These are phyloP conservation scores for Phaseolus coccineus DNA, from an alignment of 331 rosid species.

Conservation along the genomic window DNA sequence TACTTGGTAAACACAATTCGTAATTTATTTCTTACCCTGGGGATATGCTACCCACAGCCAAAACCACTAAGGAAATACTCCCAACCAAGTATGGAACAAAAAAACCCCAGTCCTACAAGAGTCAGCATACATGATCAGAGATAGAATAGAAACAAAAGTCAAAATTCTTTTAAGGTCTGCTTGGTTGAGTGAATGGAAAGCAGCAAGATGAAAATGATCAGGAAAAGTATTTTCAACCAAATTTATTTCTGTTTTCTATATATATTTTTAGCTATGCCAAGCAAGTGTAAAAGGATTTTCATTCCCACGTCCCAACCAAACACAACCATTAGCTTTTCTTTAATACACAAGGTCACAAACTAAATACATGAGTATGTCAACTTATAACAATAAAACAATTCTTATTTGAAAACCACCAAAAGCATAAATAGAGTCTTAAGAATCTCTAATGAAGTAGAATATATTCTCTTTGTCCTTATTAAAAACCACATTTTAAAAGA, in stretches of 20 bases:
- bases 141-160: background rate
- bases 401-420: constrained; percentile 5
- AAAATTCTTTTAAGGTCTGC: background rate
- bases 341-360: background rate
- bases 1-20: constrained; percentile 32
- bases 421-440: background rate
- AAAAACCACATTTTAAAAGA: too few species aligned
- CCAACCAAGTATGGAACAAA: constrained; percentile 92
- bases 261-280: background rate
- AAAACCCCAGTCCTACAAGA: constrained; percentile 92
- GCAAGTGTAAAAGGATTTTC: background rate
- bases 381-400: background rate
- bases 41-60: constrained; percentile 92
- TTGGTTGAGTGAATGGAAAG: background rate
- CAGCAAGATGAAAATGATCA: constrained; percentile 2
- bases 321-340: constrained; percentile 3
- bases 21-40: constrained; percentile 69
- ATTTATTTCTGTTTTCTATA: constrained; percentile 7
- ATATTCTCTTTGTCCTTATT: too few species aligned
- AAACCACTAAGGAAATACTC: constrained; percentile 84
- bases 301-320: background rate
- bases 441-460: background rate
- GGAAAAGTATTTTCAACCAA: constrained; percentile 17
- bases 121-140: constrained; percentile 43
- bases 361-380: constrained; percentile 20